A percentile compares a stretch with the other conserved stretches of the same genome.
phyloP scores from a whole-genome alignment of 169 alveolate species.

The Eimeria acervulina region DNA sequence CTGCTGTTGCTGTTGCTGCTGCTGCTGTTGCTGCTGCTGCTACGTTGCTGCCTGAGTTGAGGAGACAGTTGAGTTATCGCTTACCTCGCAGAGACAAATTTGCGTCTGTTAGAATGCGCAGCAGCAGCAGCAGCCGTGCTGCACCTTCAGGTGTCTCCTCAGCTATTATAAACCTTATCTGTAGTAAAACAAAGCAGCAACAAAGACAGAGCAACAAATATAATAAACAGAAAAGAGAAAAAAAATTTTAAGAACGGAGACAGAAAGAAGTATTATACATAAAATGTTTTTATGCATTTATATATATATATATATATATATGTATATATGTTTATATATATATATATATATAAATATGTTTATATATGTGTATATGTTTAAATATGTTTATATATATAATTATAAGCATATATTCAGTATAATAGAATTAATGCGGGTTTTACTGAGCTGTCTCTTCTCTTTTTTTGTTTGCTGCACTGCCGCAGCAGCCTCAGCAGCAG shows the following conservation, averaged over 20 bases:
- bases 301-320: no score
- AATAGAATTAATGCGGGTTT: neutral
- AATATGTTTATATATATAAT: no score
- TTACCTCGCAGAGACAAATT: neutral
- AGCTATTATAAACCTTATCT: constrained; percentile 18
- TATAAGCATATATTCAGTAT: no score
- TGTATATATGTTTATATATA: no score
- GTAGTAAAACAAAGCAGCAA: neutral
- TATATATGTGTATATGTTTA: no score
- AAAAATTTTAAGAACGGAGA: neutral
- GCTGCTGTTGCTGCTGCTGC: no score
- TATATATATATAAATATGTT: no score
- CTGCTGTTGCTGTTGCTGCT: no score
- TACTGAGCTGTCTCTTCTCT: neutral
- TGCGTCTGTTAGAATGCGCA: constrained; percentile 30
- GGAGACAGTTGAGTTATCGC: neutral
- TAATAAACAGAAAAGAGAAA: neutral
- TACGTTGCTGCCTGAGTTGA: no score
- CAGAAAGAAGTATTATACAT: neutral
- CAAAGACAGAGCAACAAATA: neutral
- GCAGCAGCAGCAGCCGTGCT: constrained; percentile 33
- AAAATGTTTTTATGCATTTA: no score
- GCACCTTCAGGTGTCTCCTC: constrained; percentile 62
- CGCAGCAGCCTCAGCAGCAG: neutral
- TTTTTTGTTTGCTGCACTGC: neutral